Evolutionary conservation across 2,329 filamentous ascomycete genomes (phyloP), one percentile per base, ranked within the genome.

Genomic region (Aspergillus versicolor): DNA sequence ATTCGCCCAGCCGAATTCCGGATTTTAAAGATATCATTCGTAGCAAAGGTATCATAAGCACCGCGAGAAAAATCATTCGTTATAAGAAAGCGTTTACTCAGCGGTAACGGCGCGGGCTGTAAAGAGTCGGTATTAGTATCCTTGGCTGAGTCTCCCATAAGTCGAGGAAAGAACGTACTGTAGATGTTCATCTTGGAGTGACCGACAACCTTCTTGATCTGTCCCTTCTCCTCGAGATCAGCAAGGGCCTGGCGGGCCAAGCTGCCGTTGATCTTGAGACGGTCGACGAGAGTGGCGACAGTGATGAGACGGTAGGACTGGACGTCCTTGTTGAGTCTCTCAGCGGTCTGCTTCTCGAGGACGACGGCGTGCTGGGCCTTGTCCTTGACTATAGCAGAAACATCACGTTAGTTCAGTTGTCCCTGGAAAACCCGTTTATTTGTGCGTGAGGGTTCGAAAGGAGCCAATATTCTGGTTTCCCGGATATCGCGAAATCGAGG

Each of bases 261-360:
- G 72, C 91, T 96, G 77, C 94, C 95, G 85, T 99, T 99, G 86
- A 99, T 95, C 92, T 99, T 99, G 81, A 99, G 88, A 82, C 94
- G 88, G 83, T 99, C 94, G 87, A 99, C 94, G 75, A 99, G 92
- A 73, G 91, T 93, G 75, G 94, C 92, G 75, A 97, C 90, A 77
- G 94, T 97, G 83, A 99, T 92, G 80, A 99, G 92, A 77, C 94
- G 92, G 90, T 97, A 99, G 67, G 94, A 97, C 83, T 97, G 94
- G 74, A 99, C 95, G 87, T 99, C 94, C 87, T 99, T 99, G 87
- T 96, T 90, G 81, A 99, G 92, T 86, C 95, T 96, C 83, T 99
- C 94, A 70, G 89, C 90, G 77, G 89, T 96, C 82, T 84, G 78
- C 88, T 99, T 99, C 86, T 99, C 94, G 83, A 99, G 91, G 77